These are phyloP conservation scores for Solanum sparsipilum DNA, from an alignment of 257 asterid species.

Conservation along the genomic window DNA sequence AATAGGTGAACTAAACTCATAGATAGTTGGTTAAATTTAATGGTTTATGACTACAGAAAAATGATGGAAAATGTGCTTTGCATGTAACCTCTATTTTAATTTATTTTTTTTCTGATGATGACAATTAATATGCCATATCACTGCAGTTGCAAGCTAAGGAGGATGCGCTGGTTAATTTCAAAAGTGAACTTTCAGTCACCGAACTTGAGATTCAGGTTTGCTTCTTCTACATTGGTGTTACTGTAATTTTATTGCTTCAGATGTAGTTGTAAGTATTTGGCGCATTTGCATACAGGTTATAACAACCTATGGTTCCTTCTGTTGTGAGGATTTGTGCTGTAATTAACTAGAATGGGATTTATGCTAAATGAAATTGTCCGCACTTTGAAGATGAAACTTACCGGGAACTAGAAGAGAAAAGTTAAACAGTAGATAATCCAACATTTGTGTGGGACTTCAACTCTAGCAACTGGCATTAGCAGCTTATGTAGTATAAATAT, in stretches of 20 bases:
- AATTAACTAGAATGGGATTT: not conserved
- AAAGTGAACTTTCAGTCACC: conserved; percentile 47
- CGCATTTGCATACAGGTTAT: not conserved
- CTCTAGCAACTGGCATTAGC: not conserved
- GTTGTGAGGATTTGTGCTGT: not conserved
- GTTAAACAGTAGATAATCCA: not conserved
- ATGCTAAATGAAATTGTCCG: not conserved
- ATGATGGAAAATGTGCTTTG: not conserved
- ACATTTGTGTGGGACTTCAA: not conserved
- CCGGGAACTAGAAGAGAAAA: not conserved
- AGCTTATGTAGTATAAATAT: not conserved
- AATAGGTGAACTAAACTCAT: not conserved
- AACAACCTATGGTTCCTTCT: not conserved
- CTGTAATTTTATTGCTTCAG: not conserved
- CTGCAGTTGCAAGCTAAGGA: conserved; percentile 70
- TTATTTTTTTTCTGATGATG: not conserved
- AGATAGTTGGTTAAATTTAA: not conserved
- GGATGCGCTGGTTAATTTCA: conserved; percentile 44
- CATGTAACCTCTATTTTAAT: not conserved
- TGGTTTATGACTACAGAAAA: not conserved
- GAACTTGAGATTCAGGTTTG: conserved; percentile 66
- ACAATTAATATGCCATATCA: not conserved
- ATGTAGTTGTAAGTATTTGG: not conserved
- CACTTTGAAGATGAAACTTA: not conserved
- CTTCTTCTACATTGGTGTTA: not conserved